A percentile compares a stretch with the other conserved stretches of the same genome.
Evolutionary conservation across 345 rosid species (phyloP).

Genomic region (Populus pruinosa): DNA sequence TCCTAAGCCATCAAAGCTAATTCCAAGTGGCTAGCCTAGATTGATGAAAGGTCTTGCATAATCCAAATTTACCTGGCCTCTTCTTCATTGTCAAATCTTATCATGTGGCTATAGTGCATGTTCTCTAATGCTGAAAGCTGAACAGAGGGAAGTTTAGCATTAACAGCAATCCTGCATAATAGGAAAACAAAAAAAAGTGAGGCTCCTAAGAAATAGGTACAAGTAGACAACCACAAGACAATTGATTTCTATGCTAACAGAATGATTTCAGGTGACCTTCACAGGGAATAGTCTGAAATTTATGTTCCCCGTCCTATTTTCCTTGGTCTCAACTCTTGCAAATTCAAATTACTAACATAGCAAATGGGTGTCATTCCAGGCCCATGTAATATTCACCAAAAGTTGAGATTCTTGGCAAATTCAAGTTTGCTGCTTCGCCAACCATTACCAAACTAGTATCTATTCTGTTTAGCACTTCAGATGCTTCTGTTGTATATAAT

Average conservation of each 20-base stretch:
- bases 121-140: slow-evolving; percentile 84
- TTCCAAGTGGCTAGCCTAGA: slow-evolving; percentile 6
- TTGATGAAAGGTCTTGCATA: background rate
- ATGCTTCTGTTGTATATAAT: too few species aligned
- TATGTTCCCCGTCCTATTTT: background rate
- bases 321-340: background rate
- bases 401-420: too few species aligned
- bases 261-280: background rate
- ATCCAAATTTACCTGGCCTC: slow-evolving; percentile 64
- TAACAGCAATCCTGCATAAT: slow-evolving; percentile 63
- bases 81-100: slow-evolving; percentile 76
- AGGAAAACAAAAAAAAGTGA: slow-evolving; percentile 3
- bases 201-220: background rate
- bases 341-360: background rate
- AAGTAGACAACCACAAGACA: background rate
- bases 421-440: too few species aligned
- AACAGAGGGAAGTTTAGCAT: slow-evolving; percentile 61
- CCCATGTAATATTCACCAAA: background rate
- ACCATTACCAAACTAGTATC: too few species aligned
- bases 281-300: background rate
- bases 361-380: background rate
- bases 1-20: slow-evolving; percentile 2
- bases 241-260: background rate
- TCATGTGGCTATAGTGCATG: slow-evolving; percentile 95
- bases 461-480: too few species aligned